These are phyloP conservation scores for Epicoccum nigrum DNA, from an alignment of 2,329 filamentous ascomycete species.

Conservation along the genomic window DNA sequence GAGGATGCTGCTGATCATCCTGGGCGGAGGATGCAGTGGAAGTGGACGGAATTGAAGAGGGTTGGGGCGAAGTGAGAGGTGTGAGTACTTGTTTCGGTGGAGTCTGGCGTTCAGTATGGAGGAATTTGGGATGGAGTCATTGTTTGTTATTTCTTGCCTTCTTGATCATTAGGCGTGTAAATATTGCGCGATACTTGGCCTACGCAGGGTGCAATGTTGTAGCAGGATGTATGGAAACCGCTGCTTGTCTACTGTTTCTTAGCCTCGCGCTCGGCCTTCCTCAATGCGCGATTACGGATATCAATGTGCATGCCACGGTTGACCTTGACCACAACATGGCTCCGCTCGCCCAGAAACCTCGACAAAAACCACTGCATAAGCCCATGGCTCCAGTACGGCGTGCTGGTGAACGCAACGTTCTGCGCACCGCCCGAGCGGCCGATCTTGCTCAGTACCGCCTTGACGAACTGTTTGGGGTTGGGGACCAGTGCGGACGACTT, in stretches of 20 bases:
- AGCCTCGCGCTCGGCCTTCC: constrained; percentile 80
- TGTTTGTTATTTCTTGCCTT: not conserved
- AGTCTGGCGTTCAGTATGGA: constrained; percentile 6
- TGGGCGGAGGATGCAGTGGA: constrained; percentile 23
- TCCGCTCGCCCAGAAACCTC: constrained; percentile 65
- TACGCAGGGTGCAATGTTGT: not conserved
- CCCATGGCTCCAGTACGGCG: constrained; percentile 91
- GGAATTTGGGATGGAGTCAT: constrained; percentile 1
- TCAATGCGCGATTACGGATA: constrained; percentile 81
- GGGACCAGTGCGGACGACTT: constrained; percentile 79
- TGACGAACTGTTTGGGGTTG: constrained; percentile 81
- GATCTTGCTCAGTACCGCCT: constrained; percentile 77
- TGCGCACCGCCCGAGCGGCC: constrained; percentile 79
- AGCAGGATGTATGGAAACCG: not conserved
- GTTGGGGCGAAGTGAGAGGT: not conserved
- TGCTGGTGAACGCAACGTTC: constrained; percentile 80
- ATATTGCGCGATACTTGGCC: not conserved
- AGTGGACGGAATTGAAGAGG: constrained; percentile 18
- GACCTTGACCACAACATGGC: constrained; percentile 61
- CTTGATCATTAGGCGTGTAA: not conserved
- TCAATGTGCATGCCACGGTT: constrained; percentile 78
- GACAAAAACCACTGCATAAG: constrained; percentile 83
- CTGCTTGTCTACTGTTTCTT: constrained; percentile 61
- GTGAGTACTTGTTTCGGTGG: not conserved
- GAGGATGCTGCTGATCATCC: constrained; percentile 18